Evolutionary conservation across 805 yeast genomes (phyloP), one percentile per base, ranked within the genome.

Genomic region (Nakazawaea ernobii): DNA sequence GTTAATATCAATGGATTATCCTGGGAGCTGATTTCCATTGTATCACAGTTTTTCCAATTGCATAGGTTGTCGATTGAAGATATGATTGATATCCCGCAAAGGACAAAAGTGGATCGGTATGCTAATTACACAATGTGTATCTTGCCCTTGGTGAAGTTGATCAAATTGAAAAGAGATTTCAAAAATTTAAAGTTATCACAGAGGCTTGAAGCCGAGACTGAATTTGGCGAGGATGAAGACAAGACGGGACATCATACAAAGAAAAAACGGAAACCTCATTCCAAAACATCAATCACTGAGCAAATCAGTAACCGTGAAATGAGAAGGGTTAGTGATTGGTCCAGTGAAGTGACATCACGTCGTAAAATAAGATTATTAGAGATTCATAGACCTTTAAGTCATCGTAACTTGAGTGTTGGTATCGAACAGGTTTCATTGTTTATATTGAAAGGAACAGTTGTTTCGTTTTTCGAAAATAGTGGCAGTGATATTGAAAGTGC

Each of bases 11-110:
- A 77, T 55, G 84, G 84, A 0, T 60, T 79, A n/a, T 74, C 82
- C 1, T 77, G 82, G 82, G 83, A 77, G 45, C 80, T 80, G 7
- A 71, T 80, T 7, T 66, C 74, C 8, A 59, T 70, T 0, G 65
- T 80, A 36, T 72, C 75, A 1, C 60, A 68, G 37, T 59, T 62
- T 42, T 79, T 69, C 56, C 59, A 66, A 15, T 59, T 80, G 17
- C 85, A 80, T 56, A 69, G 80, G 24, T 62, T 80, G 40, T 77
- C 84, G 0, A 65, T 80, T 39, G 85, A 80, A 56, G 84, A 80
- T 56, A 72, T 80, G 79, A 73, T 80, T 39, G 84, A 80, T 59
- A 69, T 78, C 27, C 84, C 84, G 4, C 82, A 77, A 49, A 62
- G 85, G 27, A 77, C 84, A 0, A 80, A 80, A 53, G 68, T 71